Percentiles rank a stretch among this genome's conserved stretches.
phyloP scores from a whole-genome alignment of 371 early-diverging fungal genomes.

The Polyrhizophydium stewartii region DNA sequence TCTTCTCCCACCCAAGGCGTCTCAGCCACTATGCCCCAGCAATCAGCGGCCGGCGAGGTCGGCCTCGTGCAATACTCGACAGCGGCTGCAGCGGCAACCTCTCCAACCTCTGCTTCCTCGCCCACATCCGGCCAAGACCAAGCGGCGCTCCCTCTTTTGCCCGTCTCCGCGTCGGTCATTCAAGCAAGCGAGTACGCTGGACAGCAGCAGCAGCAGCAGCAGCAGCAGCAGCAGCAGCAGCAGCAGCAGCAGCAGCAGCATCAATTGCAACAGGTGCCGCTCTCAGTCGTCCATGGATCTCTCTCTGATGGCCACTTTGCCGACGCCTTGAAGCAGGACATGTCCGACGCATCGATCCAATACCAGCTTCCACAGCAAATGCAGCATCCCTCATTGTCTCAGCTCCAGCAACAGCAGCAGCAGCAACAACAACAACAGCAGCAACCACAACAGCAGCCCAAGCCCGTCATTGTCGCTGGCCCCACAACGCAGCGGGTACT shows the following conservation, averaged over 20 bases:
- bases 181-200: too few species aligned
- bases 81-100: neutral
- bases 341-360: too few species aligned
- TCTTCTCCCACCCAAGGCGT: neutral
- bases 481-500: too few species aligned
- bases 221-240: neutral
- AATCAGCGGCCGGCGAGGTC: neutral
- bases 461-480: too few species aligned
- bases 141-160: too few species aligned
- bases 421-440: neutral
- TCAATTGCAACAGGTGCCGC: neutral
- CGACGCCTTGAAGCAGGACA: too few species aligned
- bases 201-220: neutral
- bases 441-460: neutral
- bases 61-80: neutral
- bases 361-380: too few species aligned
- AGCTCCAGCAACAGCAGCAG: neutral
- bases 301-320: too few species aligned
- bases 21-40: neutral
- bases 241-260: neutral
- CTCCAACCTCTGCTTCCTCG: too few species aligned
- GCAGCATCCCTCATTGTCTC: neutral
- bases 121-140: too few species aligned
- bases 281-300: too few species aligned
- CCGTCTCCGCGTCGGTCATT: too few species aligned